Conservation (phyloP, 306 rosid species). For the Boehmeria nivea region DNA sequence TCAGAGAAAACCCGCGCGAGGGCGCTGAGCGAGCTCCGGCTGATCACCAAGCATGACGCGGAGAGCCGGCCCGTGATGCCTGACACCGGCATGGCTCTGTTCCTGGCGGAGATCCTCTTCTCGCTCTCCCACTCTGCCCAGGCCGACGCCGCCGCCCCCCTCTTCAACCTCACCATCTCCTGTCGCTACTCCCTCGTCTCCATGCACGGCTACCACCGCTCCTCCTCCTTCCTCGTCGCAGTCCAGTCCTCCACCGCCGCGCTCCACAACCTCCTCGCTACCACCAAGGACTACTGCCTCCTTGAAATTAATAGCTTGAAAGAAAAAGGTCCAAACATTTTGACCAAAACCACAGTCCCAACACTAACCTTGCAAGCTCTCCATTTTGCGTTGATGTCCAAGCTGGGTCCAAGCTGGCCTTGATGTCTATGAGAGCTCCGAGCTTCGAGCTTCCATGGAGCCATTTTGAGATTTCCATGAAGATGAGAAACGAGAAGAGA, state of each 20-base stretch:
- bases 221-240: conserved; percentile 54
- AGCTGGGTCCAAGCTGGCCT: conserved; percentile 56
- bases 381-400: conserved; percentile 69
- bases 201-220: conserved; percentile 60
- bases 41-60: conserved; percentile 59
- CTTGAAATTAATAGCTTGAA: too few relatives aligned
- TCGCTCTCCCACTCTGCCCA: conserved; percentile 53
- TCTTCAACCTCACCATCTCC: conserved; percentile 76
- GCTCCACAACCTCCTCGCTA: conserved; percentile 69
- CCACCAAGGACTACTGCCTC: conserved; percentile 55
- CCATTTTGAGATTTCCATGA: conserved; percentile 26
- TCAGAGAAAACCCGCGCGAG: conserved; percentile 57
- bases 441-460: conserved; percentile 52
- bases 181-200: conserved; percentile 50
- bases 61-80: conserved; percentile 65
- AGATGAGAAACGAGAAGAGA: conserved; percentile 20
- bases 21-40: conserved; percentile 57
- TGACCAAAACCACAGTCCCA: background rate
- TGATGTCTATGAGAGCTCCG: conserved; percentile 63
- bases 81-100: conserved; percentile 66
- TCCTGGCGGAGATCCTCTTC: conserved; percentile 59
- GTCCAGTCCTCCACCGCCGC: conserved; percentile 85
- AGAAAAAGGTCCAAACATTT: conserved; percentile 15
- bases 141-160: conserved; percentile 85
- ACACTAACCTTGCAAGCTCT: conserved; percentile 57